Evolutionary conservation across 2,329 filamentous ascomycete species (phyloP), one percentile per base, ranked within the genome.

Genomic region (Cyanodermella asteris): DNA sequence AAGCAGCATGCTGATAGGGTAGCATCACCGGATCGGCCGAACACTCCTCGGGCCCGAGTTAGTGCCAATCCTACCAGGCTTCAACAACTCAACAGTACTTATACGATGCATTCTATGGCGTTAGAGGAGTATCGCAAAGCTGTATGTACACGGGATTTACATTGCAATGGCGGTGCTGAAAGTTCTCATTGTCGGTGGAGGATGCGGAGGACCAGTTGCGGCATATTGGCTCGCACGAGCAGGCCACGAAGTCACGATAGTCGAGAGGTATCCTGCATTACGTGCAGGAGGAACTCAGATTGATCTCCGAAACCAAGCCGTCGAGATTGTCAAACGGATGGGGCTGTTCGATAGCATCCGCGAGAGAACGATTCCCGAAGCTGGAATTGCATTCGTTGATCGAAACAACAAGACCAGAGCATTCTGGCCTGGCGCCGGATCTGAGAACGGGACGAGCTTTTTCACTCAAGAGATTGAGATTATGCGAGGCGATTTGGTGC

Each of bases 391-490:
- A 16, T 34, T 63, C 11, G 49, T 66, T 11, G 50, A 64, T 37
- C 13, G 9, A 11, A 26, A 28, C 0, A 32, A 37, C 0, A 53
- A 55, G 20, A n/a, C n/a, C n/a, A 37, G 34, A 3, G 29, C 35
- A 2, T 38, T 43, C 31, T 61, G 55, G 9, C 46, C 41, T 13
- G 53, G 64, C 28, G 38, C 38, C 5, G 34, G 38, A 13, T 42
- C 51, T 0, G 55, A 18, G 28, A 30, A 42, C 17, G 41, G 43
- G 3, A 15, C 33, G 6, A 43, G 38, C 12, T n/a, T n/a, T n/a
- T 45, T 61, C 13, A 57, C 56, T 0, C 49, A 45, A 1, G 60
- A 66, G 13, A 55, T 51, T 18, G 62, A 66, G 39, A 64, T 67
- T 23, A 54, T 66, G 49, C 45, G 62, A 6, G 60, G 56, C 0